Percentiles rank a stretch among this genome's conserved stretches.
These are phyloP conservation scores for Boletus edulis DNA, from an alignment of 768 basidiomycete genomes.

Conservation along the genomic window DNA sequence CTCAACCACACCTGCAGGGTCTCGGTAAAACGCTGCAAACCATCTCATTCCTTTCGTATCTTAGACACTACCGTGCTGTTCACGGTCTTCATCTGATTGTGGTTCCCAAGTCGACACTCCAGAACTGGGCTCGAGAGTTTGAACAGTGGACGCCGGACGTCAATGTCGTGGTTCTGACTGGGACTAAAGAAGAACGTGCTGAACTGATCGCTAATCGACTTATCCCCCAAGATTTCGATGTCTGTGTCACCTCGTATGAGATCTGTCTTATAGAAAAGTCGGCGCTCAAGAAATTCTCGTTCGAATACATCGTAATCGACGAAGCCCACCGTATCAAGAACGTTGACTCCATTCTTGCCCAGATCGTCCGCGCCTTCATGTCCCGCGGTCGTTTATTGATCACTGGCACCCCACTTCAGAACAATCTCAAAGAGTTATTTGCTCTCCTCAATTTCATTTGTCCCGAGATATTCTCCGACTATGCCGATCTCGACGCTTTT, in stretches of 20 bases:
- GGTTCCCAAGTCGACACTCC: conserved; percentile 97
- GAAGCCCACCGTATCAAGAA: conserved; percentile 99
- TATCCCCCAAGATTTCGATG: conserved; percentile 86
- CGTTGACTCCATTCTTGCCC: conserved; percentile 91
- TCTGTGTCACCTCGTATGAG: conserved; percentile 95
- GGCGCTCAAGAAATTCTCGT: conserved; percentile 91
- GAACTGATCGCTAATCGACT: conserved; percentile 76
- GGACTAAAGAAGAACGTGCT: conserved; percentile 86
- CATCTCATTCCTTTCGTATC: conserved; percentile 93
- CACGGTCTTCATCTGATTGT: conserved; percentile 90
- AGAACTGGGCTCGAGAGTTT: conserved; percentile 97
- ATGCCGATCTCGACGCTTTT: conserved; percentile 90
- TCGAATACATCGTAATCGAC: conserved; percentile 98
- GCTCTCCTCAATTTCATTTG: conserved; percentile 93
- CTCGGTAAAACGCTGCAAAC: conserved; percentile 98
- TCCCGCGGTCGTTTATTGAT: conserved; percentile 90
- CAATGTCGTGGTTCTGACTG: conserved; percentile 76
- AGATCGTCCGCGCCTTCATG: conserved; percentile 90
- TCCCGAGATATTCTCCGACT: conserved; percentile 92
- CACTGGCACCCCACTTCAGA: conserved; percentile 95
- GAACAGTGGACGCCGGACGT: conserved; percentile 88
- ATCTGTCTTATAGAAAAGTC: conserved; percentile 94
- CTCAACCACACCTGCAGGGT: conserved; percentile 51
- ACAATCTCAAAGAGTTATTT: conserved; percentile 95
- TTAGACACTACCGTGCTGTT: conserved; percentile 77